These are phyloP conservation scores for Coprinopsis sp. DNA, from an alignment of 768 basidiomycete species.

Conservation along the genomic window DNA sequence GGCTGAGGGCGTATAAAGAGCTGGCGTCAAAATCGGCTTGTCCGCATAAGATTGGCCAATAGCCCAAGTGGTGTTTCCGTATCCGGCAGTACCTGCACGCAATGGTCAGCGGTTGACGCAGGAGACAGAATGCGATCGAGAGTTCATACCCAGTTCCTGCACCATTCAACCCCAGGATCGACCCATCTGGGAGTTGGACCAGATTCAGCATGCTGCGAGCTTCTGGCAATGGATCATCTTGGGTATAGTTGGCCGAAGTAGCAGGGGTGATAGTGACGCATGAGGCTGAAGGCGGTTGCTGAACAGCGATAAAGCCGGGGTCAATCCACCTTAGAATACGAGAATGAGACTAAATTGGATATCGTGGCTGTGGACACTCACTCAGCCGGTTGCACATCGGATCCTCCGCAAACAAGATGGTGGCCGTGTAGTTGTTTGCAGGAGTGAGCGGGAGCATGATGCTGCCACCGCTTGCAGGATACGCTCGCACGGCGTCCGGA, in stretches of 20 bases:
- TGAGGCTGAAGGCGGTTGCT: conserved; percentile 55
- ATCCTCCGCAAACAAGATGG: conserved; percentile 83
- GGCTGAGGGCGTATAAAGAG: conserved; percentile 57
- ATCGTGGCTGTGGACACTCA: conserved; percentile 26
- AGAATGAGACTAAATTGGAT: neutral
- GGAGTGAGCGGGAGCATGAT: conserved; percentile 78
- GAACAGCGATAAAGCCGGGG: conserved; percentile 44
- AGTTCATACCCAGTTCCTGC: conserved; percentile 43
- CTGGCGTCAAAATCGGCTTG: conserved; percentile 48
- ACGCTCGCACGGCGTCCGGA: conserved; percentile 61
- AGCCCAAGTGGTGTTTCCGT: conserved; percentile 49
- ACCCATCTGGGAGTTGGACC: conserved; percentile 65
- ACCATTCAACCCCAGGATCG: conserved; percentile 64
- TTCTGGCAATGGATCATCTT: conserved; percentile 63
- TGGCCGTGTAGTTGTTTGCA: conserved; percentile 78
- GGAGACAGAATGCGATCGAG: neutral
- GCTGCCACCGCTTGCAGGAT: conserved; percentile 72
- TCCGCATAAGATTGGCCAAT: conserved; percentile 62
- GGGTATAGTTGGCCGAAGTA: conserved; percentile 46
- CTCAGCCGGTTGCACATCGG: conserved; percentile 46
- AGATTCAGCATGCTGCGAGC: conserved; percentile 70
- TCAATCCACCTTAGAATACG: conserved; percentile 40
- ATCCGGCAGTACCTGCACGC: conserved; percentile 55
- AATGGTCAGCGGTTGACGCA: conserved; percentile 18
- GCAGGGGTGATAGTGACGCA: conserved; percentile 81